Conservation (phyloP, 2,329 filamentous ascomycete genomes). For the Calonectria hawksworthii region DNA sequence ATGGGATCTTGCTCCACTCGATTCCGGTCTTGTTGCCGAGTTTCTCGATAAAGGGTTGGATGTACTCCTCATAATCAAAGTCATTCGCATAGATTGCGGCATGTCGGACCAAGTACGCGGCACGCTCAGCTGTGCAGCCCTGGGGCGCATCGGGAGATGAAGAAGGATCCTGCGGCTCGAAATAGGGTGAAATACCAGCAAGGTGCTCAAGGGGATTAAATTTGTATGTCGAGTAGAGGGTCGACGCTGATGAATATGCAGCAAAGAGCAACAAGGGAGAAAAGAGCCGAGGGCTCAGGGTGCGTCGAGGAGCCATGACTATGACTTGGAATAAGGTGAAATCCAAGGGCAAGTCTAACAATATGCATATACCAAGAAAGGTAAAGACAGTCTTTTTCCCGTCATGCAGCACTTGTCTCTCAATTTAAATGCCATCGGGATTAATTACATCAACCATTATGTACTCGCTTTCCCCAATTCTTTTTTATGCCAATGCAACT, state of each 20-base stretch:
- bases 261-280: background rate
- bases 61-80: slow-evolving; percentile 70
- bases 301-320: background rate
- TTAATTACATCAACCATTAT: background rate
- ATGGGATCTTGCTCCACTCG: slow-evolving; percentile 69
- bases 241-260: slow-evolving; percentile 4
- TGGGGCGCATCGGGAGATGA: slow-evolving; percentile 55
- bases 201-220: slow-evolving; percentile 70
- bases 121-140: slow-evolving; percentile 64
- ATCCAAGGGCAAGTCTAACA: background rate
- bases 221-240: slow-evolving; percentile 60
- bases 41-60: slow-evolving; percentile 70
- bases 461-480: background rate
- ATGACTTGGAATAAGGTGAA: background rate
- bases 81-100: slow-evolving; percentile 73
- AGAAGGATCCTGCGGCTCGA: slow-evolving; percentile 65
- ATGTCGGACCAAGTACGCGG: slow-evolving; percentile 71
- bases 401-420: background rate
- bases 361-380: background rate
- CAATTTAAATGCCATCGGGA: no score
- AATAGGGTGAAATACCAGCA: slow-evolving; percentile 70
- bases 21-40: slow-evolving; percentile 67
- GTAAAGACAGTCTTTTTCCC: background rate
- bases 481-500: background rate
- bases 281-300: background rate